Evolutionary conservation across 2,329 filamentous ascomycete genomes (phyloP).

Genomic region (Venturia oleaginea): DNA sequence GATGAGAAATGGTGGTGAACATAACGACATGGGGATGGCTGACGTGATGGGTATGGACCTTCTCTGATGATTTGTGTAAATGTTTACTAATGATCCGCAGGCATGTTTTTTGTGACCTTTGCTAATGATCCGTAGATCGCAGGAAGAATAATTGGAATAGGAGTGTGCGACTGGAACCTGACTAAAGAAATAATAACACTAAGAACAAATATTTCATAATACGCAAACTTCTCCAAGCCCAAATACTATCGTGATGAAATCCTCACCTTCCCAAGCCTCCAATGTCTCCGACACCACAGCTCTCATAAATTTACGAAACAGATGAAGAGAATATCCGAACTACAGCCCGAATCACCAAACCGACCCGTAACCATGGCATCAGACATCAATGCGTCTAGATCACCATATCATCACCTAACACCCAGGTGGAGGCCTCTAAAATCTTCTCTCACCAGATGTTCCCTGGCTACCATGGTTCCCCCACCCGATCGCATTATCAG

Average conservation of each 20-base stretch:
- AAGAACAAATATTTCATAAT: neutral
- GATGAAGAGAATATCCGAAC: neutral
- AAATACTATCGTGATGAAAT: neutral
- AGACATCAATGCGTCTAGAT: too few relatives aligned
- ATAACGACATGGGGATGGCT: neutral
- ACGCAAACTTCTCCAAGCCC: neutral
- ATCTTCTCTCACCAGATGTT: neutral
- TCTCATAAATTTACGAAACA: too few relatives aligned
- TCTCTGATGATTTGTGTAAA: neutral
- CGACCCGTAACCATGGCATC: too few relatives aligned
- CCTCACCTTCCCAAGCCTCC: neutral
- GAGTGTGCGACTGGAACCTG: too few relatives aligned
- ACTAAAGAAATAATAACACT: too few relatives aligned
- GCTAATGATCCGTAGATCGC: neutral
- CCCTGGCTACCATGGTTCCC: neutral
- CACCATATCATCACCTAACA: neutral
- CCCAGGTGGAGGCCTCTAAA: neutral
- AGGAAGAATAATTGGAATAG: too few relatives aligned
- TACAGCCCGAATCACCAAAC: neutral
- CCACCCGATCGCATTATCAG: neutral
- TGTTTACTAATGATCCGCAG: too few relatives aligned
- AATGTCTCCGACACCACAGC: too few relatives aligned
- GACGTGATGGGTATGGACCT: conserved; percentile 6
- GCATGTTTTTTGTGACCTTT: conserved; percentile 1
- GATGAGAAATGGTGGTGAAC: neutral